Evolutionary conservation across 1,284 basidiomycete species (phyloP).

Genomic region (Afroboletus lepidellus): DNA sequence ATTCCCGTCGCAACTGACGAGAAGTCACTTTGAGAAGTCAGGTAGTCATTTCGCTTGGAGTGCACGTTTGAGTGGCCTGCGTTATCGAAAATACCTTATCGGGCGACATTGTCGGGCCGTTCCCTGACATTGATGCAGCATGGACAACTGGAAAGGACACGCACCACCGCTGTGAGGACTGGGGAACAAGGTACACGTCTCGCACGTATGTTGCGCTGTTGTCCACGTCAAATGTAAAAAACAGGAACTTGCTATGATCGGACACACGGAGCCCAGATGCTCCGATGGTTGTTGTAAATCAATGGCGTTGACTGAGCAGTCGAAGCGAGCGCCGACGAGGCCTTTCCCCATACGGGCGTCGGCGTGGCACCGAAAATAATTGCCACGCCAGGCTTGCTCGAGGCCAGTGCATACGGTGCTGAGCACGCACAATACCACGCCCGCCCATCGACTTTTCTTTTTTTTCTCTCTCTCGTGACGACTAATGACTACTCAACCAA

Average conservation of each 20-base stretch:
- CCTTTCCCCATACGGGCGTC: constrained; percentile 4
- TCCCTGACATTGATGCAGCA: not conserved
- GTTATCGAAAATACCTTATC: not conserved
- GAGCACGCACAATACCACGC: constrained; percentile 54
- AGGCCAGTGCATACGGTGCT: constrained; percentile 46
- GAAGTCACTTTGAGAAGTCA: too few species aligned
- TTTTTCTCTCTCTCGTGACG: constrained; percentile 24
- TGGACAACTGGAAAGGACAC: not conserved
- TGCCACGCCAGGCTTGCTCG: constrained; percentile 30
- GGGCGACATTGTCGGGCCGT: not conserved
- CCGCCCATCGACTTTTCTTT: constrained; percentile 20
- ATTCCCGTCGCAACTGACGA: constrained; percentile 20
- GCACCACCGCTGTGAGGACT: not conserved
- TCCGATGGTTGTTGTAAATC: too few species aligned
- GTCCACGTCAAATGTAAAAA: too few species aligned
- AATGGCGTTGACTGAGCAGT: too few species aligned
- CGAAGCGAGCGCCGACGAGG: not conserved
- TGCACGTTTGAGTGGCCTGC: not conserved
- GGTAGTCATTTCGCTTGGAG: too few species aligned
- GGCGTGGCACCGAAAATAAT: constrained; percentile 2
- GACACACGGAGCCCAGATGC: not conserved
- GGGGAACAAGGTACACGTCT: not conserved
- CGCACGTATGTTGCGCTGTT: not conserved
- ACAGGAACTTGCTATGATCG: too few species aligned
- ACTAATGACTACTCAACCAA: constrained; percentile 57